Evolutionary conservation across 2,329 filamentous ascomycete species (phyloP).

Genomic region (Alternaria metachromatica): DNA sequence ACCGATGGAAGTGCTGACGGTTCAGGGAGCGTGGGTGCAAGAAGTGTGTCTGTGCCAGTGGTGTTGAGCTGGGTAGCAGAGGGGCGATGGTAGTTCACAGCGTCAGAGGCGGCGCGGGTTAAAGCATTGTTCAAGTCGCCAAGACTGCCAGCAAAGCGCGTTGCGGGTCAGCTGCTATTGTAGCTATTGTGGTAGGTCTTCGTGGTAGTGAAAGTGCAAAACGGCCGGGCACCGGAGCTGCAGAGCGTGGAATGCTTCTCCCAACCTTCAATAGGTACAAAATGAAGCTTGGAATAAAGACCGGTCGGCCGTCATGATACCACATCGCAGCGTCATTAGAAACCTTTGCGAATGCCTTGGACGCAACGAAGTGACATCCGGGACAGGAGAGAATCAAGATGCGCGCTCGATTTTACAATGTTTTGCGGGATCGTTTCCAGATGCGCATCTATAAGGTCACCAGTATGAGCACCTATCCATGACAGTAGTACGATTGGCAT

Average conservation of each 20-base stretch:
- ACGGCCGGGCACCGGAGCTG: neutral
- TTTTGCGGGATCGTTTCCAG: neutral
- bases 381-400: no score
- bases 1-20: neutral
- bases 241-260: no score
- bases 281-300: no score
- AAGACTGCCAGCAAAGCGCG: neutral
- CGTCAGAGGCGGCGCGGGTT: neutral
- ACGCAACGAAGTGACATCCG: no score
- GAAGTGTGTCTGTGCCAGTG: neutral
- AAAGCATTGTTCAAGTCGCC: neutral
- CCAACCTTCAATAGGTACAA: no score
- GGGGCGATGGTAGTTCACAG: neutral
- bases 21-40: neutral
- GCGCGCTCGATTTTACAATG: neutral
- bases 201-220: neutral
- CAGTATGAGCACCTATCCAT: neutral
- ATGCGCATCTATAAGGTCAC: neutral
- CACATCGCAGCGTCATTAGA: no score
- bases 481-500: neutral
- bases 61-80: neutral
- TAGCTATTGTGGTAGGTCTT: neutral
- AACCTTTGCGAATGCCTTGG: no score
- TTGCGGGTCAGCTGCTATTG: neutral
- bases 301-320: no score